phyloP scores from a whole-genome alignment of 805 yeast species.

The Babjeviella inositovora region DNA sequence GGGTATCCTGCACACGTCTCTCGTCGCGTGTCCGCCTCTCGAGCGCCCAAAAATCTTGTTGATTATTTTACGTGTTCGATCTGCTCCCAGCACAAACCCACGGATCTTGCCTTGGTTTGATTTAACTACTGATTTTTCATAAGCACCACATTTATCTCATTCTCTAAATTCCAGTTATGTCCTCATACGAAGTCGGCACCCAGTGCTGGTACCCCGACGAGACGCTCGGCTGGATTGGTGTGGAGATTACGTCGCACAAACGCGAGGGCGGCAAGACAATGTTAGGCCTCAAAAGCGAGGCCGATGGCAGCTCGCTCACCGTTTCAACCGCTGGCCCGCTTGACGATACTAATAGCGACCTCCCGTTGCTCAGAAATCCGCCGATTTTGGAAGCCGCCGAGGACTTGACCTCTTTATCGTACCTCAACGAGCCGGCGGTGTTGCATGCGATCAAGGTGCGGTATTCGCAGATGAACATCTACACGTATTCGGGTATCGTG shows the following conservation, averaged over 20 bases:
- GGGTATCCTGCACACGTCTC: too few species aligned
- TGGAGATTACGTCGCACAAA: slow-evolving; percentile 30
- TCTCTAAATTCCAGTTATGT: too few species aligned
- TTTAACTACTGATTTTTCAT: too few species aligned
- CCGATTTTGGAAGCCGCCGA: slow-evolving; percentile 87
- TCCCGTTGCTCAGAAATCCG: slow-evolving; percentile 82
- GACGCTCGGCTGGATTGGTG: slow-evolving; percentile 61
- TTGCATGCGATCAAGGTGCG: slow-evolving; percentile 84
- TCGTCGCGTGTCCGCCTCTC: too few species aligned
- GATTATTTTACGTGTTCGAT: too few species aligned
- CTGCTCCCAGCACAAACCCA: too few species aligned
- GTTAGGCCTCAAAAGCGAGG: slow-evolving; percentile 38
- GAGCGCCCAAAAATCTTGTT: too few species aligned
- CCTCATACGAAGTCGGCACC: slow-evolving; percentile 15
- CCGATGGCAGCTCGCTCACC: slow-evolving; percentile 24
- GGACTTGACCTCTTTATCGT: slow-evolving; percentile 83
- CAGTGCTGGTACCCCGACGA: slow-evolving; percentile 78
- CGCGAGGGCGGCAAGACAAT: slow-evolving; percentile 24
- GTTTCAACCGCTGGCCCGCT: slow-evolving; percentile 19
- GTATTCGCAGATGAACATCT: slow-evolving; percentile 78
- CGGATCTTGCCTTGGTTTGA: too few species aligned
- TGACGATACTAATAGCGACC: slow-evolving; percentile 19
- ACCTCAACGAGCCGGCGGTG: slow-evolving; percentile 92
- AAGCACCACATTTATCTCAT: too few species aligned
- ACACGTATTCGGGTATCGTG: slow-evolving; percentile 94